Conservation (phyloP, 78 protist species). For the slime mould (Dictyostelium discoideum) region DNA sequence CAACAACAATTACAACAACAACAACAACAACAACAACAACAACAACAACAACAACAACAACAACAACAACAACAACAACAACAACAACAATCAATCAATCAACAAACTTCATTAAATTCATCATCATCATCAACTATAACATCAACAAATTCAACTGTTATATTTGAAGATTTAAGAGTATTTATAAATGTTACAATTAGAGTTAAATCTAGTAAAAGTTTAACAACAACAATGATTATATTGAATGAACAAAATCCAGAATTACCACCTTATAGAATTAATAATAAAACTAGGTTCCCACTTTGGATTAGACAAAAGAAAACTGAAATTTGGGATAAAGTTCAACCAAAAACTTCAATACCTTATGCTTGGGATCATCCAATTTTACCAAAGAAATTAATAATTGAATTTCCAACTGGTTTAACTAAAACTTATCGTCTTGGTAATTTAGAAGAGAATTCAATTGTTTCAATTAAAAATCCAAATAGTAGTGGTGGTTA, state of each 20-base stretch:
- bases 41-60: not conserved
- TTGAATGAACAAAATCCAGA: conserved; percentile 67
- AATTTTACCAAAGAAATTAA: conserved; percentile 48
- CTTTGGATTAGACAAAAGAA: conserved; percentile 75
- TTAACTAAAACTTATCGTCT: conserved; percentile 22
- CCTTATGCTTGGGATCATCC: conserved; percentile 78
- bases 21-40: not conserved
- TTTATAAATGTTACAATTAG: conserved; percentile 57
- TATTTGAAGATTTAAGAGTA: not conserved
- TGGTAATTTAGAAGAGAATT: conserved; percentile 55
- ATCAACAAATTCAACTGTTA: not conserved
- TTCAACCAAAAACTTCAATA: conserved; percentile 14
- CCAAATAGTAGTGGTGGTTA: not conserved
- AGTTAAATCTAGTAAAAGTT: conserved; percentile 40
- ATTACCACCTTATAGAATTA: conserved; percentile 70
- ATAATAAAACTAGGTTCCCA: conserved; percentile 46
- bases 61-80: not conserved
- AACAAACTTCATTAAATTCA: not conserved
- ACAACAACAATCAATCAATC: not conserved
- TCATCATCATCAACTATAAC: not conserved
- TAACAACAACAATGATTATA: conserved; percentile 59
- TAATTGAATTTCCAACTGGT: conserved; percentile 50
- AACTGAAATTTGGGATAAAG: conserved; percentile 67
- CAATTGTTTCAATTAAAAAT: conserved; percentile 12
- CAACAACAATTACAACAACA: not conserved